These are phyloP conservation scores for Pythium myriotylum DNA, from an alignment of 352 stramenopile genomes.

Conservation along the genomic window DNA sequence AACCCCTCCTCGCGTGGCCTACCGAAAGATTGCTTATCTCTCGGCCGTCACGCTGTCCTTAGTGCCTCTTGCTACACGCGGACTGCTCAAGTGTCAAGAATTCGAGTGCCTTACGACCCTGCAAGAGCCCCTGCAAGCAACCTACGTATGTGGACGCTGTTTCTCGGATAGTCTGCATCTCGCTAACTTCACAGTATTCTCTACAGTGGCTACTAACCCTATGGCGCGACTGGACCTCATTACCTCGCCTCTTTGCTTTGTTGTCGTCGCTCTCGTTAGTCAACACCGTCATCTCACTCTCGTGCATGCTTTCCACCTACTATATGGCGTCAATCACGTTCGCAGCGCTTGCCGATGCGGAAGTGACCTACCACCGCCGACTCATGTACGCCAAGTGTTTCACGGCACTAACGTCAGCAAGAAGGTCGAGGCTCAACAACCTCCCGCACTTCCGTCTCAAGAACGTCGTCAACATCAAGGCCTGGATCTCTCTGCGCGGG, in stretches of 20 bases:
- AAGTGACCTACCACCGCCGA: conserved; percentile 85
- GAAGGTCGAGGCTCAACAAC: conserved; percentile 79
- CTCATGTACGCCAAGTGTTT: conserved; percentile 92
- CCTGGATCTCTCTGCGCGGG: conserved; percentile 87
- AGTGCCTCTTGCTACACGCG: conserved; percentile 61
- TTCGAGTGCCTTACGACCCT: conserved; percentile 52
- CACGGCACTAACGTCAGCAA: conserved; percentile 84
- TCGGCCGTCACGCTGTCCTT: conserved; percentile 59
- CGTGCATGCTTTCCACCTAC: conserved; percentile 74
- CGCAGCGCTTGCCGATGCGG: conserved; percentile 71
- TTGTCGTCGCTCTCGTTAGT: conserved; percentile 31
- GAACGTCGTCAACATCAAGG: conserved; percentile 91
- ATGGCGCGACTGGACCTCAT: conserved; percentile 26
- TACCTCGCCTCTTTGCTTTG: conserved; percentile 16
- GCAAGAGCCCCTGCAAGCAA: conserved; percentile 49
- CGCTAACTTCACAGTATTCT: neutral
- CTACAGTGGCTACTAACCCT: conserved; percentile 36
- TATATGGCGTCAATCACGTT: conserved; percentile 78
- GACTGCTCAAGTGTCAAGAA: conserved; percentile 60
- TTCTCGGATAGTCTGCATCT: neutral
- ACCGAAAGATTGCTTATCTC: conserved; percentile 69
- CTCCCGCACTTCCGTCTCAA: conserved; percentile 90
- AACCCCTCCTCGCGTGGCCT: conserved; percentile 60
- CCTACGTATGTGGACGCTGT: conserved; percentile 26
- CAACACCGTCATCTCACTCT: conserved; percentile 59